phyloP scores from a whole-genome alignment of 176 grass and related monocot species.

The Eragrostis nindensis region DNA sequence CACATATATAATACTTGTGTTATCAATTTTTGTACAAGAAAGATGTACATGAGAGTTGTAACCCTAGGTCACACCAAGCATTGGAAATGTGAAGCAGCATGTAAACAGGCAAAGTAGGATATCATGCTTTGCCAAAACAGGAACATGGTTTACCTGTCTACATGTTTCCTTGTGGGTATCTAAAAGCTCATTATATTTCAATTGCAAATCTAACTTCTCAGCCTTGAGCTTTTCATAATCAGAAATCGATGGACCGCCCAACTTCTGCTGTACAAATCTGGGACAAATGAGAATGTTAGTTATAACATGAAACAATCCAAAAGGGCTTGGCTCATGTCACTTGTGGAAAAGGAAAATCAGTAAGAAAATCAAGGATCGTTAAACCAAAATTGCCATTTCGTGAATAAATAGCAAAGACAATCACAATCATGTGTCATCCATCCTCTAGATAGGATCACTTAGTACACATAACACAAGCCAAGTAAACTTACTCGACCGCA shows the following conservation, averaged over 20 bases:
- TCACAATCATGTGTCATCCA: not conserved
- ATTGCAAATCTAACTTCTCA: constrained; percentile 88
- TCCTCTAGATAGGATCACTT: not conserved
- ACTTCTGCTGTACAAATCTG: constrained; percentile 92
- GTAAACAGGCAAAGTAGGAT: constrained; percentile 1
- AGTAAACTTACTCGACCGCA: constrained; percentile 81
- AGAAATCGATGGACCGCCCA: constrained; percentile 84
- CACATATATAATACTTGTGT: too few relatives aligned
- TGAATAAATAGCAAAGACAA: not conserved
- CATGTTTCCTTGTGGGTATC: constrained; percentile 71
- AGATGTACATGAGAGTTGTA: not conserved
- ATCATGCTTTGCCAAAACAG: not conserved
- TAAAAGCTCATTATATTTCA: constrained; percentile 86
- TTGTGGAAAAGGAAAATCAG: not conserved
- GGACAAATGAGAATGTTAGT: constrained; percentile 13
- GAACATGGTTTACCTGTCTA: constrained; percentile 64
- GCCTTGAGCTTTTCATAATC: constrained; percentile 93
- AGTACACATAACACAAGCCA: constrained; percentile 15
- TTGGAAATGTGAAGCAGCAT: not conserved
- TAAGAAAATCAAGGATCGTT: not conserved
- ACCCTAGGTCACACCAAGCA: not conserved
- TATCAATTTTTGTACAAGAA: not conserved
- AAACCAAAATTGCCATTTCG: not conserved
- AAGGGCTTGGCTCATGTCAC: not conserved
- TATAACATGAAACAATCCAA: not conserved